Base-by-base conservation (phyloP, 2,329 filamentous ascomycete genomes). In the Ophiobolus disseminans region DNA sequence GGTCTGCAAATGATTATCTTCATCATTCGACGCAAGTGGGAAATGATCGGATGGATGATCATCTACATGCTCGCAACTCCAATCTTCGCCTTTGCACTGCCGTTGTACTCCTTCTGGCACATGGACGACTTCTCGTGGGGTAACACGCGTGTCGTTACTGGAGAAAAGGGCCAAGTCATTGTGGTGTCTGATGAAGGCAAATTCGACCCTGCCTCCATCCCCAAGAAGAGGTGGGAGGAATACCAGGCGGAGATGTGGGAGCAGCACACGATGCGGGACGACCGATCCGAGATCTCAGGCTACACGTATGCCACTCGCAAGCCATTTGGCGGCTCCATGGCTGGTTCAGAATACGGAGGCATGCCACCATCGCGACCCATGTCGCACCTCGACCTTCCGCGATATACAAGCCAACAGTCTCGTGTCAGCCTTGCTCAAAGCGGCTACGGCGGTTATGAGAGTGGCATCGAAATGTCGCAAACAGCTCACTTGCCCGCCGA, bases 41-140 rank as follows among this genome's bases (percentile, higher is more conserved):
- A 99, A 73, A 97, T 97, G 93, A 88, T 99, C 62, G 94, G 93
- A 26, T 99, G 94, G 94, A 97, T 99, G 91, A 81, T 99, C 61
- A 86, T 99, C 55, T 99, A 99, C 75, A 84, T 99, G 50, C 56
- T 94, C 22, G 93, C 94, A 45, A 89, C 96, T 53, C 93, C 93
- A 0, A 84, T 99, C 57, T 99, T 96, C 81, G 87, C 90, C 34
- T 91, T 96, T 56, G 91, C 84, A 49, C 82, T 99, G 35, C 94
- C 94, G 0, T 78, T 99, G 21, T 97, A 97, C 74, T 83, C 93
- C 40, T 99, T 99, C 83, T 99, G 94, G 94, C 85, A 97, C 78
- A 97, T 97, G 94, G 94, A 99, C 74, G 94, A 99, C 77, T 99
- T 99, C 84, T 90, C 89, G 65, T 99, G 94, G 94, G 94, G 94